Evolutionary conservation across 768 basidiomycete genomes (phyloP).

Genomic region (Hygrocybe punicea): DNA sequence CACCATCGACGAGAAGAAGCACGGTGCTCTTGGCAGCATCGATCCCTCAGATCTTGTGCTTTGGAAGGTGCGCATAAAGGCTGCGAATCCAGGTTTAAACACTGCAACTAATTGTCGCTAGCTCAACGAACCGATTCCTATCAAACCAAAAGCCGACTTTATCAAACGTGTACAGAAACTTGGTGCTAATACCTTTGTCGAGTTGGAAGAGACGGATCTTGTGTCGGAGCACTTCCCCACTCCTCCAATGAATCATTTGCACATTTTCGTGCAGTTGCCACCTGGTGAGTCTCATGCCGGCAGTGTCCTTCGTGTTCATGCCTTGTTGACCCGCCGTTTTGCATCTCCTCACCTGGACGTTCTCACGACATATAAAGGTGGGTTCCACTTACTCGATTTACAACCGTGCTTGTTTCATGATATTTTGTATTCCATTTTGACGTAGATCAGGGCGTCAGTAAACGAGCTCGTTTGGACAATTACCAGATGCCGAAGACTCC

Average conservation of each 20-base stretch:
- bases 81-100: not conserved
- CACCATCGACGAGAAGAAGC: not conserved
- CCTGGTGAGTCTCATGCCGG: not conserved
- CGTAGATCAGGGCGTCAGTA: not conserved
- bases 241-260: not conserved
- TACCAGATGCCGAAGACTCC: not conserved
- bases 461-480: conserved; percentile 1
- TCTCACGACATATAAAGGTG: too few relatives aligned
- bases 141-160: not conserved
- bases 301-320: too few relatives aligned
- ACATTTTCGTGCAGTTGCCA: not conserved
- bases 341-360: too few relatives aligned
- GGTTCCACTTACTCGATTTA: too few relatives aligned
- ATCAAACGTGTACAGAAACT: not conserved
- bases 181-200: not conserved
- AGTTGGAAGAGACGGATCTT: not conserved
- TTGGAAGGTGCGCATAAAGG: not conserved
- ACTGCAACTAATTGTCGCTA: not conserved
- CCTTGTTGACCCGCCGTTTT: too few relatives aligned
- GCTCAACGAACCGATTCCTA: not conserved
- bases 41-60: not conserved
- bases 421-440: too few relatives aligned
- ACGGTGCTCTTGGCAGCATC: not conserved
- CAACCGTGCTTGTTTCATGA: too few relatives aligned
- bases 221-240: not conserved